phyloP scores from a whole-genome alignment of 1,139 yeast species.

The Hemisphaericaspora xylanilytica region DNA sequence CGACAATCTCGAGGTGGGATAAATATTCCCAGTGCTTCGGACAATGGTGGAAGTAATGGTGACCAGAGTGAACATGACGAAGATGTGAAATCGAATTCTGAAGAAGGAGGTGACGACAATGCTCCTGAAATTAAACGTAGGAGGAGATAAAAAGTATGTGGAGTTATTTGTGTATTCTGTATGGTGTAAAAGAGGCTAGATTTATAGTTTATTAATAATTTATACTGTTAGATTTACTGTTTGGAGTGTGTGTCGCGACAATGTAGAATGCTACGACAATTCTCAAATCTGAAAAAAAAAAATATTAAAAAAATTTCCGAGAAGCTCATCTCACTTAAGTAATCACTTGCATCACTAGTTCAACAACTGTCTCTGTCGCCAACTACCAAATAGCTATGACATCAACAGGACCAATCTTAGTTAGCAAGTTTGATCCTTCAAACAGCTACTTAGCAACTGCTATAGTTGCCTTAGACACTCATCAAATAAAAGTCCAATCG shows the following conservation, averaged over 20 bases:
- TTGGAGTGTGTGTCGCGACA: background rate
- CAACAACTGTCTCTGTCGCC: no score
- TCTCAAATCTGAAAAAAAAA: background rate
- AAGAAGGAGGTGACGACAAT: background rate
- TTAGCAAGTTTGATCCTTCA: conserved; percentile 51
- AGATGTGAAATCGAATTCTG: background rate
- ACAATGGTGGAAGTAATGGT: conserved; percentile 1
- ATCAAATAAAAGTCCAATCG: conserved; percentile 66
- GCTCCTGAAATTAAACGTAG: conserved; percentile 1
- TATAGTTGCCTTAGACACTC: conserved; percentile 68
- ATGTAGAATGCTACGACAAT: background rate
- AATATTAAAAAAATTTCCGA: conserved; percentile 3
- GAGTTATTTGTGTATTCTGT: no score
- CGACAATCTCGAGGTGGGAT: conserved; percentile 33
- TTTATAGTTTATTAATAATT: no score
- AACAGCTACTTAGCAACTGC: conserved; percentile 67
- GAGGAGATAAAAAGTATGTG: conserved; percentile 1
- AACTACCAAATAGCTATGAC: conserved; percentile 8
- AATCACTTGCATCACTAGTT: background rate
- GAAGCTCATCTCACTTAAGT: conserved; percentile 5
- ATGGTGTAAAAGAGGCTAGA: no score
- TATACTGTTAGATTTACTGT: no score
- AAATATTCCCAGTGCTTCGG: conserved; percentile 13
- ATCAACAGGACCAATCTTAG: conserved; percentile 23
- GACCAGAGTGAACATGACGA: background rate